phyloP scores from a whole-genome alignment of 2,329 filamentous ascomycete genomes.

The Byssochlamys sp. region DNA sequence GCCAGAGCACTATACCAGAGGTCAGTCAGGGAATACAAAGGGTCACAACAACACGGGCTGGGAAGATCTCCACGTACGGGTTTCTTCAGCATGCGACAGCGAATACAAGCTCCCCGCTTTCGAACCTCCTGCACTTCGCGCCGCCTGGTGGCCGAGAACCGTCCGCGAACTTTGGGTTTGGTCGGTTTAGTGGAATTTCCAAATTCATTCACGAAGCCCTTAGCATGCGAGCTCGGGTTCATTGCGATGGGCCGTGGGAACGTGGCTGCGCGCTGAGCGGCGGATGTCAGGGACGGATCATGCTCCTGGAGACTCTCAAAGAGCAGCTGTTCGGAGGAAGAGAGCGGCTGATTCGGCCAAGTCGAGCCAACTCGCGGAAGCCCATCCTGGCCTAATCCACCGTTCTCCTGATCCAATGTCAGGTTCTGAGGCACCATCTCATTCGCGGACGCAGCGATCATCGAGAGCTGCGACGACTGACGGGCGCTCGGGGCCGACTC shows the following conservation, averaged over 20 bases:
- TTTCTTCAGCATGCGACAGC: conserved; percentile 57
- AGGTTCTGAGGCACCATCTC: conserved; percentile 35
- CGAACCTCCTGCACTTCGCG: conserved; percentile 52
- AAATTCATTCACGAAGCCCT: conserved; percentile 33
- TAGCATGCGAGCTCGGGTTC: conserved; percentile 30
- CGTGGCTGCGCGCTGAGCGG: conserved; percentile 29
- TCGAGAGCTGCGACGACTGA: conserved; percentile 33
- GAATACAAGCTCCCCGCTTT: conserved; percentile 52
- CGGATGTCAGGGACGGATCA: conserved; percentile 28
- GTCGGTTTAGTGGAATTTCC: conserved; percentile 32
- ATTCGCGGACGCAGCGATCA: conserved; percentile 38
- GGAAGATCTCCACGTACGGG: conserved; percentile 27
- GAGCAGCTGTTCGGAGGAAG: conserved; percentile 30
- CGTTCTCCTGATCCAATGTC: conserved; percentile 25
- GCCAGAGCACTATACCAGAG: conserved; percentile 41
- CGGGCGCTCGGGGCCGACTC: conserved; percentile 27
- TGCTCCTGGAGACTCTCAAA: conserved; percentile 33
- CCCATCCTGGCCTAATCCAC: conserved; percentile 16
- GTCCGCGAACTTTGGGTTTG: conserved; percentile 42
- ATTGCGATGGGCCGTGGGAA: conserved; percentile 36
- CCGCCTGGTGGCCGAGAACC: conserved; percentile 48
- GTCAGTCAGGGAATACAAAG: background rate
- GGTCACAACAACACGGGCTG: conserved; percentile 1
- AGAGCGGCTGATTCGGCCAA: conserved; percentile 26
- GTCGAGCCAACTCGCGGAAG: conserved; percentile 18